These are phyloP conservation scores for Ligustrum vulgare DNA, from an alignment of 257 asterid species.

Conservation along the genomic window DNA sequence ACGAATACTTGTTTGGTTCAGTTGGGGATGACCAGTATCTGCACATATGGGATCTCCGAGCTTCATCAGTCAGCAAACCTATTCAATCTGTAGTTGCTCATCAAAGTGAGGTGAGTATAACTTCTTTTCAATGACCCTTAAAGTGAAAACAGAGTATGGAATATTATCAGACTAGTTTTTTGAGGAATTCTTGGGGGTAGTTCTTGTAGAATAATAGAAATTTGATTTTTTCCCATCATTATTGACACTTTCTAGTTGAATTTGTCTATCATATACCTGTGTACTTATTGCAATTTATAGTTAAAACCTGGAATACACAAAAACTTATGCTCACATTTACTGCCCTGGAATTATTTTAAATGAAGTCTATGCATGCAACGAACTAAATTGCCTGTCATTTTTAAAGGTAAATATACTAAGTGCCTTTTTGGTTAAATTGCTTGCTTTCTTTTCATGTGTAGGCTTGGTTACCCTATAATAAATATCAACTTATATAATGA, in stretches of 20 bases:
- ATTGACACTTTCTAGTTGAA: background rate
- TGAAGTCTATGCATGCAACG: background rate
- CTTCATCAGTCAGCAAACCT: constrained; percentile 67
- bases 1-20: constrained; percentile 92
- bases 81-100: constrained; percentile 92
- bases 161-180: background rate
- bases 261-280: background rate
- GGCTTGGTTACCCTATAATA: background rate
- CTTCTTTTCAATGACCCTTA: constrained; percentile 12
- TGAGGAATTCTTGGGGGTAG: background rate
- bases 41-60: constrained; percentile 91
- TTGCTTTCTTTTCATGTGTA: background rate
- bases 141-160: background rate
- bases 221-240: background rate
- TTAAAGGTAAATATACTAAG: background rate
- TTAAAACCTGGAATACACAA: background rate
- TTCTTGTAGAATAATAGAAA: background rate
- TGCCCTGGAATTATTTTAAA: background rate
- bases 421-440: background rate
- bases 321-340: constrained; percentile 3
- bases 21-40: constrained; percentile 96
- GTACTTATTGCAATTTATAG: background rate
- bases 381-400: background rate
- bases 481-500: too few relatives aligned
- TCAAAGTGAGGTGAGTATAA: constrained; percentile 77